Evolutionary conservation across 2,329 filamentous ascomycete species (phyloP).

Genomic region (Alternaria gansuensis): DNA sequence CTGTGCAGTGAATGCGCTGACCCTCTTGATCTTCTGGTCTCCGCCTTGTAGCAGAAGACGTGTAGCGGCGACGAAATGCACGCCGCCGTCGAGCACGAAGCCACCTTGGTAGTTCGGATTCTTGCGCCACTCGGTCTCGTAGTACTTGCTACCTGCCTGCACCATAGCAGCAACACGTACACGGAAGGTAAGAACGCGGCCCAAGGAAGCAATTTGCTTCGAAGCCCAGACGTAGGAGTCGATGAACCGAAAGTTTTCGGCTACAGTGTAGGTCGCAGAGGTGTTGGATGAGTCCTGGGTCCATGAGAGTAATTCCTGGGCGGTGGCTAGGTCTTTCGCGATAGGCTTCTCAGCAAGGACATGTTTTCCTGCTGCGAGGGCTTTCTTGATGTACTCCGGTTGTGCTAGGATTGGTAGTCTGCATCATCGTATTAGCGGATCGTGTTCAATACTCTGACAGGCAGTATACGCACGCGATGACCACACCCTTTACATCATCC

Average conservation of each 20-base stretch:
- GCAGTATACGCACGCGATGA: conserved; percentile 58
- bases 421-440: conserved; percentile 3
- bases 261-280: conserved; percentile 59
- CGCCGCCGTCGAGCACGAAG: conserved; percentile 78
- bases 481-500: conserved; percentile 64
- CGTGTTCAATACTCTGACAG: not conserved
- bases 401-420: conserved; percentile 70
- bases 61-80: conserved; percentile 73
- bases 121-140: conserved; percentile 70
- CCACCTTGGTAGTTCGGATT: conserved; percentile 76
- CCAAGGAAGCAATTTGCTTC: conserved; percentile 61
- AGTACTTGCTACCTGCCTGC: conserved; percentile 63
- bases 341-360: conserved; percentile 76
- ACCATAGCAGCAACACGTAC: conserved; percentile 59
- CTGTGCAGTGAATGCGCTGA: conserved; percentile 66
- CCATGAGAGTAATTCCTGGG: conserved; percentile 60
- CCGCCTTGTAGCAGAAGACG: conserved; percentile 64
- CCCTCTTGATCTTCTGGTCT: conserved; percentile 55
- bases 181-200: conserved; percentile 65
- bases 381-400: conserved; percentile 66
- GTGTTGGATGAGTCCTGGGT: conserved; percentile 53
- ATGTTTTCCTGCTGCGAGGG: conserved; percentile 72
- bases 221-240: conserved; percentile 64
- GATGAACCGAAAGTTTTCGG: conserved; percentile 77
- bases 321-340: conserved; percentile 65